Percentiles rank a stretch among this genome's conserved stretches.
Evolutionary conservation across 2,329 filamentous ascomycete genomes (phyloP).

Genomic region (Colletotrichum magnum): DNA sequence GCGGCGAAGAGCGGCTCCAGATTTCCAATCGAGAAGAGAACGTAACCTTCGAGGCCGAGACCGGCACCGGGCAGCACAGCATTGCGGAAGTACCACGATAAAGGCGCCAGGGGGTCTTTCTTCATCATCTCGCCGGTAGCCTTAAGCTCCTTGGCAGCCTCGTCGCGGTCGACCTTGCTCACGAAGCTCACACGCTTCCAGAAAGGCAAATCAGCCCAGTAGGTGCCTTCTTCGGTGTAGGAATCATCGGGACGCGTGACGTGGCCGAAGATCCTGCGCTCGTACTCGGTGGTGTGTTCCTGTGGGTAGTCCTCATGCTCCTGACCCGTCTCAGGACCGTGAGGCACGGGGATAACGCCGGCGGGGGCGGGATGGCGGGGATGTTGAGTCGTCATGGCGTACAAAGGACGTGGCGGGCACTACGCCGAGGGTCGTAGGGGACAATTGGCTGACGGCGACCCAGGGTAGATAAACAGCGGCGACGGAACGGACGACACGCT

Average conservation of each 20-base stretch:
- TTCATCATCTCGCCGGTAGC: conserved; percentile 85
- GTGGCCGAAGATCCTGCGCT: conserved; percentile 78
- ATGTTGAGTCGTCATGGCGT: conserved; percentile 49
- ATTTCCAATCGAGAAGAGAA: conserved; percentile 97
- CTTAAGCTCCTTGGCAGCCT: conserved; percentile 76
- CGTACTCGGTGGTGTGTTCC: conserved; percentile 61
- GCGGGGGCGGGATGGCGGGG: conserved; percentile 57
- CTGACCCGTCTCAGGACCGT: conserved; percentile 64
- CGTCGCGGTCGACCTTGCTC: conserved; percentile 77
- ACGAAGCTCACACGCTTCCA: conserved; percentile 82
- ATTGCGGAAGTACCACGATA: conserved; percentile 91
- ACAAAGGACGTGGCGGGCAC: conserved; percentile 9
- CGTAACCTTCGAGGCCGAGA: conserved; percentile 93
- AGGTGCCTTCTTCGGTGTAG: conserved; percentile 85
- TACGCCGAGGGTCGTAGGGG: conserved; percentile 8
- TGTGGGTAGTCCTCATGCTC: conserved; percentile 63
- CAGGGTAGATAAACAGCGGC: conserved; percentile 3
- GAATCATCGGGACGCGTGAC: conserved; percentile 91
- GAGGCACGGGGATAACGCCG: conserved; percentile 70
- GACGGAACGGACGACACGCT: not conserved
- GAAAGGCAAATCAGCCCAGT: conserved; percentile 92
- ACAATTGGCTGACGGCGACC: conserved; percentile 6
- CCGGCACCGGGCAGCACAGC: conserved; percentile 94
- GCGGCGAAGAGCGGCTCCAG: conserved; percentile 84
- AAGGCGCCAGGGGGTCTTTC: conserved; percentile 84